These are phyloP conservation scores for Hypoxylon sp. DNA, from an alignment of 2,329 filamentous ascomycete genomes.

Conservation along the genomic window DNA sequence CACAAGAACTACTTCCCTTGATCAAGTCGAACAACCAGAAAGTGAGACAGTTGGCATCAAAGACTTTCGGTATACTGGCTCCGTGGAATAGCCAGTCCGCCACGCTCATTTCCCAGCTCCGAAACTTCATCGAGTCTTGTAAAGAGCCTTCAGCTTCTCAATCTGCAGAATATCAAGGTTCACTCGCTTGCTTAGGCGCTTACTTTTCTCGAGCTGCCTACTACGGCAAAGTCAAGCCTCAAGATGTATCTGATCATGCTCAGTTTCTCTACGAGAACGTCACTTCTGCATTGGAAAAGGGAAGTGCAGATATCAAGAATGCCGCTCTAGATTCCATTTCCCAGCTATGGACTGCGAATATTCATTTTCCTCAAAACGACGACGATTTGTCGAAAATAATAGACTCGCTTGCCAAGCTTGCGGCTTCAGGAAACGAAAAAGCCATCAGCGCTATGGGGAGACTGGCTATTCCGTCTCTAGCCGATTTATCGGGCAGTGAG, in stretches of 20 bases:
- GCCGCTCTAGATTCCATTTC: constrained; percentile 53
- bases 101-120: constrained; percentile 58
- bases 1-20: constrained; percentile 69
- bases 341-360: constrained; percentile 54
- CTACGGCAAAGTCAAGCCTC: constrained; percentile 45
- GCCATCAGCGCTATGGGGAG: constrained; percentile 87
- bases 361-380: constrained; percentile 49
- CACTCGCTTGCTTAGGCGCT: constrained; percentile 50
- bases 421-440: constrained; percentile 73
- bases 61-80: constrained; percentile 81
- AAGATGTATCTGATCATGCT: constrained; percentile 45
- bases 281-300: constrained; percentile 38
- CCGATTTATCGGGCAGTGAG: constrained; percentile 57
- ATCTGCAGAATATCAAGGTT: constrained; percentile 54
- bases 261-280: constrained; percentile 47
- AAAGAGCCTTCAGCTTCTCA: constrained; percentile 49
- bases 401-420: constrained; percentile 78
- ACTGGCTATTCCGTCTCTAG: constrained; percentile 71
- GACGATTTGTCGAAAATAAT: constrained; percentile 73
- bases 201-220: constrained; percentile 51
- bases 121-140: constrained; percentile 47
- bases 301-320: constrained; percentile 48
- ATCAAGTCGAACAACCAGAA: constrained; percentile 80
- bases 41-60: constrained; percentile 76
- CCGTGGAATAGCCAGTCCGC: constrained; percentile 71